Percentiles rank a stretch among this genome's conserved stretches.
phyloP scores from a whole-genome alignment of 345 rosid species.

The Pugionium cornutum region DNA sequence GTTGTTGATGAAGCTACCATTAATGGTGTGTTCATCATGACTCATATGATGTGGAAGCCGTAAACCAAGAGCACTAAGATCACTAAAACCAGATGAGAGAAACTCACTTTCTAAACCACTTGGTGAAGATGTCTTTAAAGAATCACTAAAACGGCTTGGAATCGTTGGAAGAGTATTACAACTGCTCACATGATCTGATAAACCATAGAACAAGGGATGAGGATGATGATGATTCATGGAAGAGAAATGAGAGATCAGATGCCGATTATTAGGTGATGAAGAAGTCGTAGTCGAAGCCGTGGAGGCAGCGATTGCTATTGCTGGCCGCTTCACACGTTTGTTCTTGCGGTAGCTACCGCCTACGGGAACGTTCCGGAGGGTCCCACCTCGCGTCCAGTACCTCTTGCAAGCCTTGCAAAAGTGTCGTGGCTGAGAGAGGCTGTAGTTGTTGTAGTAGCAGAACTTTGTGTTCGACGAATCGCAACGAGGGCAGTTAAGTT shows the following conservation, averaged over 20 bases:
- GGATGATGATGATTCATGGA: conserved; percentile 47
- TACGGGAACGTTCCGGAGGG: conserved; percentile 67
- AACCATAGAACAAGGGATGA: conserved; percentile 56
- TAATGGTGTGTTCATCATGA: conserved; percentile 25
- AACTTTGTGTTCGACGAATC: conserved; percentile 75
- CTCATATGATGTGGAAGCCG: conserved; percentile 55
- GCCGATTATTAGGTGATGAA: conserved; percentile 24
- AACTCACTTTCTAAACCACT: conserved; percentile 48
- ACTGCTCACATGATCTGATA: conserved; percentile 50
- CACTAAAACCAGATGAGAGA: conserved; percentile 49
- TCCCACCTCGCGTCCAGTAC: conserved; percentile 75
- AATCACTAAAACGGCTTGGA: conserved; percentile 38
- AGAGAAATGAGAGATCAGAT: conserved; percentile 45
- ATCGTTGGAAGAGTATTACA: conserved; percentile 44
- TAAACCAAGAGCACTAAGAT: conserved; percentile 57
- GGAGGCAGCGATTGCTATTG: conserved; percentile 25
- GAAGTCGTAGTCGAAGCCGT: conserved; percentile 31
- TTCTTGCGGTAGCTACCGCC: conserved; percentile 79
- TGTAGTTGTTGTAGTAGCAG: conserved; percentile 83
- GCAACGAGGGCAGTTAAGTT: conserved; percentile 76
- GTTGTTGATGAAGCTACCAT: background rate
- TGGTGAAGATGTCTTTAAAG: conserved; percentile 33
- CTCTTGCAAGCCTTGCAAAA: conserved; percentile 79
- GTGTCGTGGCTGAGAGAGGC: conserved; percentile 69
- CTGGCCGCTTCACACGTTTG: conserved; percentile 61